phyloP scores from a whole-genome alignment of 768 basidiomycete genomes.

The Boletus rubescentipes region DNA sequence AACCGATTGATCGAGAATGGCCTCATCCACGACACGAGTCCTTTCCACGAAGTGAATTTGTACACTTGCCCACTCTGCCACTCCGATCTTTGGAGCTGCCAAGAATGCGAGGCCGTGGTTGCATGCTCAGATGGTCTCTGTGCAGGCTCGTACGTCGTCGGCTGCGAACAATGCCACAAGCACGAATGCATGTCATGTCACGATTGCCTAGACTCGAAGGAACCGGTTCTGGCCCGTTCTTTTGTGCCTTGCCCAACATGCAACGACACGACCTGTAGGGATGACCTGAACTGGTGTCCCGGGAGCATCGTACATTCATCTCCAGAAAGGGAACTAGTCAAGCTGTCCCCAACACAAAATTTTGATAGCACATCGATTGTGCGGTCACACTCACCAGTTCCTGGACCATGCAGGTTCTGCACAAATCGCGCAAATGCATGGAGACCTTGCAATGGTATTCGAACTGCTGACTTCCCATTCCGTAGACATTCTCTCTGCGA shows the following conservation, averaged over 20 bases:
- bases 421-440: not conserved
- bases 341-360: not conserved
- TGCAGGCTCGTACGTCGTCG: not conserved
- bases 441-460: not conserved
- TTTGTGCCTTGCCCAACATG: not conserved
- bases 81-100: not conserved
- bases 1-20: not conserved
- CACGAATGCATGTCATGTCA: not conserved
- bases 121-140: not conserved
- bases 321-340: not conserved
- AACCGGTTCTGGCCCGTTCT: accelerated
- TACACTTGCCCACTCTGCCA: constrained; percentile 5
- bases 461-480: not conserved
- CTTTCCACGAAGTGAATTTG: not conserved
- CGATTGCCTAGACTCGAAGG: not conserved
- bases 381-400: not conserved
- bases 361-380: not conserved
- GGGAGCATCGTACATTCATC: not conserved
- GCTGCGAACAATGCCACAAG: not conserved
- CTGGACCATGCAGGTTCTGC: not conserved
- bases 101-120: not conserved
- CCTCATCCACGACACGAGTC: not conserved
- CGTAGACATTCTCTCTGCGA: not conserved
- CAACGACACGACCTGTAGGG: not conserved
- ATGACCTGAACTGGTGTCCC: not conserved